These are phyloP conservation scores for Arthrobotrys iridis DNA, from an alignment of 2,329 filamentous ascomycete genomes.

Conservation along the genomic window DNA sequence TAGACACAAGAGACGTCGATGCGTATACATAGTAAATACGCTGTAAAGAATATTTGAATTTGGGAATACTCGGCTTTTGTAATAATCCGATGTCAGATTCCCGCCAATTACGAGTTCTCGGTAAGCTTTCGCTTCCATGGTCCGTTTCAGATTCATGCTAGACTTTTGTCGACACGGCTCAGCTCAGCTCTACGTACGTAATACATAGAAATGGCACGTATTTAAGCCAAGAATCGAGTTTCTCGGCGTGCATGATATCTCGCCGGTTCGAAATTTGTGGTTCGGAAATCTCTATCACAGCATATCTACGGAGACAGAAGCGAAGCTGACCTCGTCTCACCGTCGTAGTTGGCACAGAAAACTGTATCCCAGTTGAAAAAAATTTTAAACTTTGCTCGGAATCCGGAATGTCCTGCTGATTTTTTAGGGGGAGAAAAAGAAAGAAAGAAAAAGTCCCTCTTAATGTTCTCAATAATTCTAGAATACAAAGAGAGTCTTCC, in stretches of 20 bases:
- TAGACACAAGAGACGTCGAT: neutral
- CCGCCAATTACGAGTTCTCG: slow-evolving; percentile 7
- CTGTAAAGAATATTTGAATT: neutral
- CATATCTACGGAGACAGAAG: no score
- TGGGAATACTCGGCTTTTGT: neutral
- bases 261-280: no score
- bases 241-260: no score
- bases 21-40: no score
- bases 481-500: slow-evolving; percentile 27
- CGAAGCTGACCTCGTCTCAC: no score
- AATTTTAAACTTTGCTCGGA: neutral
- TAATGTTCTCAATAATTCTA: neutral
- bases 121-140: neutral
- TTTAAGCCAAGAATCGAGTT: no score
- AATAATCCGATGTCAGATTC: slow-evolving; percentile 8
- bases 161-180: slow-evolving; percentile 2
- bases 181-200: neutral
- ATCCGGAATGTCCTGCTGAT: neutral
- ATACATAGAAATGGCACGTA: neutral
- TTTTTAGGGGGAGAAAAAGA: no score
- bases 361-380: neutral
- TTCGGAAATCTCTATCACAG: no score
- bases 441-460: neutral
- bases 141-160: neutral
- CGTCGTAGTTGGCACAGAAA: no score